These are phyloP conservation scores for Trichoderma asperelloides DNA, from an alignment of 495 filamentous ascomycete species.

Conservation along the genomic window DNA sequence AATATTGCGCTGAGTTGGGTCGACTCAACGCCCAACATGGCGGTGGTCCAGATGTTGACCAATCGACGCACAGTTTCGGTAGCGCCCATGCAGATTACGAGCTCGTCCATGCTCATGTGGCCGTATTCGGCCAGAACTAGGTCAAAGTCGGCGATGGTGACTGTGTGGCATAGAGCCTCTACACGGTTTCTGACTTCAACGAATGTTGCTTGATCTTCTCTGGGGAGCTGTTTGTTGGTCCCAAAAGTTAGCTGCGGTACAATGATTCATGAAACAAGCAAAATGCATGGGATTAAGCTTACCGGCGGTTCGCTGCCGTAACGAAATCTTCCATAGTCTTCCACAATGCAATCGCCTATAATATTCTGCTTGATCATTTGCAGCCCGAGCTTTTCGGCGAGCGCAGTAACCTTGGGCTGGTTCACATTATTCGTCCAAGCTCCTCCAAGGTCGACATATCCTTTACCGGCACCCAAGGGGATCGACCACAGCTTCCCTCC, in stretches of 20 bases:
- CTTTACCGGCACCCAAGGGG: constrained; percentile 12
- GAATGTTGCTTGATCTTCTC: background rate
- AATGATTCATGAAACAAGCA: background rate
- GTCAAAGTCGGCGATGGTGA: background rate
- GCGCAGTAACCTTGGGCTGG: constrained; percentile 30
- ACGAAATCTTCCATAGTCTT: constrained; percentile 22
- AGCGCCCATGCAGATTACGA: constrained; percentile 12
- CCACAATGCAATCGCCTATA: constrained; percentile 24
- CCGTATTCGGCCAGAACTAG: background rate
- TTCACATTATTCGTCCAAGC: constrained; percentile 47
- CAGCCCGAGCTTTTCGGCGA: constrained; percentile 27
- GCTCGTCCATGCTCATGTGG: constrained; percentile 3
- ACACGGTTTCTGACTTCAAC: background rate
- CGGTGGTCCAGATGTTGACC: constrained; percentile 30
- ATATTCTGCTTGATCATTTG: constrained; percentile 38
- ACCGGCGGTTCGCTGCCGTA: background rate
- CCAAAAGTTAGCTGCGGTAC: background rate
- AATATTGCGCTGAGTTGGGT: constrained; percentile 35
- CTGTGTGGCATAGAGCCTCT: background rate
- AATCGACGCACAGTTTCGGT: constrained; percentile 18
- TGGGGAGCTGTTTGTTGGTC: background rate
- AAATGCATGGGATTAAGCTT: background rate
- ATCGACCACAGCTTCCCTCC: constrained; percentile 41
- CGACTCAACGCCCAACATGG: constrained; percentile 37
- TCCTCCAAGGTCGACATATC: constrained; percentile 38